Base-by-base conservation (phyloP, 1,284 basidiomycete species). In the Trichosporon ovoides region DNA sequence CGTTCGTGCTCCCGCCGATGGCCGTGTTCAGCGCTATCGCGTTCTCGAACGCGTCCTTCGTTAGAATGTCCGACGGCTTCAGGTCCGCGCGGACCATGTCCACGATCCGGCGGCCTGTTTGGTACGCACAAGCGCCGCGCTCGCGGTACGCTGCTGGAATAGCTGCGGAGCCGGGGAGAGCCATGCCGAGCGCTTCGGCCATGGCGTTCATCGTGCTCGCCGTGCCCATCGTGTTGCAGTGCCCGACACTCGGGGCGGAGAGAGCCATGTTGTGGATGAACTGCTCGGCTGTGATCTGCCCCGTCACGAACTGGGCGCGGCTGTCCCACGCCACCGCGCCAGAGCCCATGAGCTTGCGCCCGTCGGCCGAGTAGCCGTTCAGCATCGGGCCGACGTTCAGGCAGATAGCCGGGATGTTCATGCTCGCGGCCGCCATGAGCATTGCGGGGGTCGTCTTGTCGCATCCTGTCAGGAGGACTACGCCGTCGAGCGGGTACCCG, bases 41-140 rank as follows among this genome's bases (percentile, higher is more conserved):
- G 69, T 97, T 96, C 71, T 95, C 80, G 78, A 97, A 94, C 1
- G 93, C 91, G 43, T 86, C 82, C 38, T 88, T 87, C 14, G 94
- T 96, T 64, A 97, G 80, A 68, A 97, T 96, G 73, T 97, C 93
- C 64, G 85, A 85, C 24, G 93, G 93, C 75, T 94, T 95, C 68
- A 95, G 80, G 72, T 97, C 91, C 55, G 87, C 78, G 68, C 87
- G 89, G 52, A 97, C 83, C 53, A 97, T 79, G 62, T 83, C 84
- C 72, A 86, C 90, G 73, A 97, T 82, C 68, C 88, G 89, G 60
- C 82, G 83, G 3, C 89, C 93, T 37, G 91, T 91, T 60, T 82
- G 84, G 69, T 88, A 81, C 68, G 92, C 71, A 57, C 73, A 74
- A 11, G 73, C 70, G 16, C 67, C 68, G 52, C 72, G 66, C 60